Conservation (phyloP, 129 eudicot genomes). For the Centaurea solstitialis region DNA sequence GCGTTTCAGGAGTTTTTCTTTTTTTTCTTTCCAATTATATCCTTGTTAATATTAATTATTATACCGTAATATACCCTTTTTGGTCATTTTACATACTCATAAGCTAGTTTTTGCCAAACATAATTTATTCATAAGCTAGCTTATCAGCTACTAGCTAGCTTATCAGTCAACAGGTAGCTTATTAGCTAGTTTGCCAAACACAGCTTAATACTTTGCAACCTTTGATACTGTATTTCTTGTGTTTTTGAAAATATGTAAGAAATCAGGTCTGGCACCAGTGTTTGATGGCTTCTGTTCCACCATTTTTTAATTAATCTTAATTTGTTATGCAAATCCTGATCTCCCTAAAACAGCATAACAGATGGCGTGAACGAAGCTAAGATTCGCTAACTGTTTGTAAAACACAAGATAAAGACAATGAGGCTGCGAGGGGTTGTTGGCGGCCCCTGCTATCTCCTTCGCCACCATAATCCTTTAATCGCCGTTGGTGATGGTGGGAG, state of each 20-base stretch:
- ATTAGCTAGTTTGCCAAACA: too few relatives aligned
- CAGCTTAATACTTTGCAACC: too few relatives aligned
- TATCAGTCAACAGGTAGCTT: too few relatives aligned
- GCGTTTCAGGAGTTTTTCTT: too few relatives aligned
- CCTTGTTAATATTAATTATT: too few relatives aligned
- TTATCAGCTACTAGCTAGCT: too few relatives aligned
- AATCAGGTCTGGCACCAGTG: background rate
- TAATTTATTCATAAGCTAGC: too few relatives aligned
- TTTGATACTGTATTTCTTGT: background rate
- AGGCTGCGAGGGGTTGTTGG: background rate
- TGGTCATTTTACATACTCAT: too few relatives aligned
- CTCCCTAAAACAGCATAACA: background rate
- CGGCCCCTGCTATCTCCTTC: background rate
- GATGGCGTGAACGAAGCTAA: background rate
- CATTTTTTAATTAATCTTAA: background rate
- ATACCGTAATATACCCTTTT: too few relatives aligned
- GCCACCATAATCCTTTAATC: constrained; percentile 5
- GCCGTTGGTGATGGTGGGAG: constrained; percentile 1
- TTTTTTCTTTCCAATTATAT: too few relatives aligned
- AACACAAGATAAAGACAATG: constrained; percentile 15
- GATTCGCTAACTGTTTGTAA: background rate
- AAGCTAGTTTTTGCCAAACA: too few relatives aligned
- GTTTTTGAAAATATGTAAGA: background rate
- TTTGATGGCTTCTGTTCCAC: background rate
- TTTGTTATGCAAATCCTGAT: background rate